Conservation (phyloP, 2,329 filamentous ascomycete genomes). For the Scytalidium sp. region DNA sequence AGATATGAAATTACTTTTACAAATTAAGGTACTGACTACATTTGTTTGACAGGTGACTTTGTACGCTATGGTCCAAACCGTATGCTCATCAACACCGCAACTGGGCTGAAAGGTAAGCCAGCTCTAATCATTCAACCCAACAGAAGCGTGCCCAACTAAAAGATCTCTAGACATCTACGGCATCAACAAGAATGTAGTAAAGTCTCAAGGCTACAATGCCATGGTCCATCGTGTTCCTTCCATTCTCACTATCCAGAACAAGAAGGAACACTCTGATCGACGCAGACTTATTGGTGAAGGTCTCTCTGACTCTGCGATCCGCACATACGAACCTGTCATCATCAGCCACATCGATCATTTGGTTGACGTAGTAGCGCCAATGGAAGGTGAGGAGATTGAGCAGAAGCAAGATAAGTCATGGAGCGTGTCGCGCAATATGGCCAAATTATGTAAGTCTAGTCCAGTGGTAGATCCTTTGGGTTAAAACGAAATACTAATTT, state of each 20-base stretch:
- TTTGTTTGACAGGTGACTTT: conserved; percentile 35
- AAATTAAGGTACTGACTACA: background rate
- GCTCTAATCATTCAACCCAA: too few species aligned
- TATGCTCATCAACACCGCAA: conserved; percentile 8
- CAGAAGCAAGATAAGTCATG: background rate
- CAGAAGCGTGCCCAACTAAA: background rate
- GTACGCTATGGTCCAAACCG: conserved; percentile 21
- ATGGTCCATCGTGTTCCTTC: conserved; percentile 36
- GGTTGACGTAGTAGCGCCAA: background rate
- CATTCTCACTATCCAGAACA: conserved; percentile 68
- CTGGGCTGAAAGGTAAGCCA: conserved; percentile 10
- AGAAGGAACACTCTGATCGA: conserved; percentile 60
- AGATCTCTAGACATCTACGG: conserved; percentile 56
- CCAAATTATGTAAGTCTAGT: background rate
- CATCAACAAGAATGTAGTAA: conserved; percentile 58
- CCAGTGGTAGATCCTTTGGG: too few species aligned
- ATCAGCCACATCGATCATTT: conserved; percentile 3
- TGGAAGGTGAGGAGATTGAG: background rate
- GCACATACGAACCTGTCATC: conserved; percentile 11
- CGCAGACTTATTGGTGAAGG: conserved; percentile 34
- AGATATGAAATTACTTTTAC: background rate
- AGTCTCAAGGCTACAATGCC: conserved; percentile 63
- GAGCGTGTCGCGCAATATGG: background rate
- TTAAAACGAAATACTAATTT: too few species aligned
- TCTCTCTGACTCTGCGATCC: conserved; percentile 19